Conservation (phyloP, 805 yeast genomes). For the Metahyphopichia silvanorum region DNA sequence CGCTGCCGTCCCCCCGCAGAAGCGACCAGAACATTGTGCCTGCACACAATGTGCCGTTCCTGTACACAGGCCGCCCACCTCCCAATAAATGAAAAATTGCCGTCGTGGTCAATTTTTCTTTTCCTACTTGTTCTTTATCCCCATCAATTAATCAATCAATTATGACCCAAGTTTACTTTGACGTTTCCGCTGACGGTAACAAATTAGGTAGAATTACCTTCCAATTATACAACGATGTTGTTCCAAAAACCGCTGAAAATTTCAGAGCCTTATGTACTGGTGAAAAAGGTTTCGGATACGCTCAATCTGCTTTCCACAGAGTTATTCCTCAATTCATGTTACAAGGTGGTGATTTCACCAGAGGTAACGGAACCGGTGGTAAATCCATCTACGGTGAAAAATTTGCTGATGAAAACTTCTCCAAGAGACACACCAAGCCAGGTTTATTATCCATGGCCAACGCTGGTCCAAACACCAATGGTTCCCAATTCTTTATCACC, state of each 20-base stretch:
- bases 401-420: conserved; percentile 66
- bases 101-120: too few species aligned
- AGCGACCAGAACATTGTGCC: too few species aligned
- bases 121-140: too few species aligned
- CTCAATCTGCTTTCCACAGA: conserved; percentile 89
- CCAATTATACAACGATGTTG: conserved; percentile 55
- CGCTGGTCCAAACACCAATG: conserved; percentile 90
- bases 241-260: conserved; percentile 77
- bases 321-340: conserved; percentile 96
- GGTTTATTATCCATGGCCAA: conserved; percentile 91
- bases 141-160: background rate
- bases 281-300: conserved; percentile 91
- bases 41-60: too few species aligned
- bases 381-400: conserved; percentile 76
- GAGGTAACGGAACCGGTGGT: conserved; percentile 92
- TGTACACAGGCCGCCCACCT: too few species aligned
- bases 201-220: conserved; percentile 78
- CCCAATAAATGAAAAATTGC: too few species aligned
- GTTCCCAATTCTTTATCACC: conserved; percentile 87
- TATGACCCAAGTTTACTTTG: conserved; percentile 78
- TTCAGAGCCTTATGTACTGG: conserved; percentile 85
- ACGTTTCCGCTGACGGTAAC: conserved; percentile 74
- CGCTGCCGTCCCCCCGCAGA: too few species aligned
- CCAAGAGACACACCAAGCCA: conserved; percentile 70
- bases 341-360: conserved; percentile 64